A percentile compares a stretch with the other conserved stretches of the same genome.
phyloP scores from a whole-genome alignment of 805 yeast genomes.

The Saccharomycopsis fodiens region DNA sequence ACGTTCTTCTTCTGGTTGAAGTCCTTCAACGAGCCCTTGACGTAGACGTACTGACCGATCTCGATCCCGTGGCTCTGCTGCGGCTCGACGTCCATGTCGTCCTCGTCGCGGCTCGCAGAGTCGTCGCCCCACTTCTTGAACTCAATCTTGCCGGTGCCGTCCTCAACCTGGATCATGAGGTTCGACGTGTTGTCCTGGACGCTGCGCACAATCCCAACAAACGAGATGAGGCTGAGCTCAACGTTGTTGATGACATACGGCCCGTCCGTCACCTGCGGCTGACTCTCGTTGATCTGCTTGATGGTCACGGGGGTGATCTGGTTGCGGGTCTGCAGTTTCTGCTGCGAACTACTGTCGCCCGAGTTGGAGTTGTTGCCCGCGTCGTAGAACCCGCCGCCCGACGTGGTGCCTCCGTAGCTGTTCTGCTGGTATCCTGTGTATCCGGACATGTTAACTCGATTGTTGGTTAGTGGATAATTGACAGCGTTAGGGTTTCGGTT shows the following conservation, averaged over 20 bases:
- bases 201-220: constrained; percentile 66
- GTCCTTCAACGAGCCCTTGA: constrained; percentile 48
- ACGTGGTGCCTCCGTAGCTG: constrained; percentile 15
- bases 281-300: constrained; percentile 61
- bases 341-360: constrained; percentile 29
- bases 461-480: constrained; percentile 3
- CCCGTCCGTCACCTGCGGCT: constrained; percentile 53
- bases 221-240: constrained; percentile 53
- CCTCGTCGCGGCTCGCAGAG: constrained; percentile 24
- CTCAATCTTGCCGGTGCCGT: constrained; percentile 65
- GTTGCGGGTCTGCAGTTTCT: constrained; percentile 28
- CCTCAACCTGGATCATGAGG: constrained; percentile 56
- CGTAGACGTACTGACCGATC: constrained; percentile 53
- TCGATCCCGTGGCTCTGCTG: constrained; percentile 26
- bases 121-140: constrained; percentile 59
- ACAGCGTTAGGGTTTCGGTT: background rate
- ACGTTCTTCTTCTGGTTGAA: constrained; percentile 58
- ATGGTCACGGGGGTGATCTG: constrained; percentile 62
- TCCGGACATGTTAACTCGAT: constrained; percentile 13
- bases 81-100: constrained; percentile 22
- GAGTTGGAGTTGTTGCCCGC: constrained; percentile 1
- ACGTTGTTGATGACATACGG: constrained; percentile 53
- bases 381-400: constrained; percentile 18
- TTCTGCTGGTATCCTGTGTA: constrained; percentile 19
- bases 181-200: constrained; percentile 52